Conservation (phyloP, 2,329 filamentous ascomycete genomes). For the Dothideomycetes sp. region DNA sequence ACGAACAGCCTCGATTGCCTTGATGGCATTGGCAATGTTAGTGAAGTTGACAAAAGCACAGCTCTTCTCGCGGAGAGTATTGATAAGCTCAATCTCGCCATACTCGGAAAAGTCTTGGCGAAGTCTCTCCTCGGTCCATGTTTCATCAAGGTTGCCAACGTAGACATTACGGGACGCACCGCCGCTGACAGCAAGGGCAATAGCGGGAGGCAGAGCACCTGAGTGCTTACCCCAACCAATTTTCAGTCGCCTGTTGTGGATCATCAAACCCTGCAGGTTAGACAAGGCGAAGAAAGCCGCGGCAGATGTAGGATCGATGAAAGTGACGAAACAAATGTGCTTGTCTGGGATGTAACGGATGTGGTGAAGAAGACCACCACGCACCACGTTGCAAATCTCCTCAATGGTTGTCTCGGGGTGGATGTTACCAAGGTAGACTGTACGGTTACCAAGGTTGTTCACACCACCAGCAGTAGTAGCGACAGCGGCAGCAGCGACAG, state of each 20-base stretch:
- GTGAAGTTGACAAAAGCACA: conserved; percentile 99
- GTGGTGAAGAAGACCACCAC: conserved; percentile 89
- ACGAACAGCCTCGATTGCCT: conserved; percentile 92
- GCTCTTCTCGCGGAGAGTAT: conserved; percentile 94
- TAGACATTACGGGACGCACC: conserved; percentile 98
- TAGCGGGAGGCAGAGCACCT: conserved; percentile 86
- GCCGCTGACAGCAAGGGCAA: conserved; percentile 88
- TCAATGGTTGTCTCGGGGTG: conserved; percentile 98
- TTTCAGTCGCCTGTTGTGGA: conserved; percentile 94
- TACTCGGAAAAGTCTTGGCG: conserved; percentile 96
- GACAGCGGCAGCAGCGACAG: conserved; percentile 89
- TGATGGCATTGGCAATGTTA: conserved; percentile 99
- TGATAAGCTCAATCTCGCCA: conserved; percentile 95
- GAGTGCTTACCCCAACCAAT: conserved; percentile 99
- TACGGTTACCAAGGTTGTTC: conserved; percentile 94
- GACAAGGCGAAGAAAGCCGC: conserved; percentile 96
- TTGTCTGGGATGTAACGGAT: conserved; percentile 99
- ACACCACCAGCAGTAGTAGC: conserved; percentile 94
- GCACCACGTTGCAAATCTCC: conserved; percentile 98
- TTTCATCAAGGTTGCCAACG: conserved; percentile 92
- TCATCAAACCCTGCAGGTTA: conserved; percentile 97
- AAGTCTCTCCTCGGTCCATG: conserved; percentile 91
- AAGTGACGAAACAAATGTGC: conserved; percentile 99
- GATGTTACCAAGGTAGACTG: conserved; percentile 96
- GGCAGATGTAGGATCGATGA: conserved; percentile 95